Conservation (phyloP, 1,284 basidiomycete species). For the Fistulinella cinereoalba region DNA sequence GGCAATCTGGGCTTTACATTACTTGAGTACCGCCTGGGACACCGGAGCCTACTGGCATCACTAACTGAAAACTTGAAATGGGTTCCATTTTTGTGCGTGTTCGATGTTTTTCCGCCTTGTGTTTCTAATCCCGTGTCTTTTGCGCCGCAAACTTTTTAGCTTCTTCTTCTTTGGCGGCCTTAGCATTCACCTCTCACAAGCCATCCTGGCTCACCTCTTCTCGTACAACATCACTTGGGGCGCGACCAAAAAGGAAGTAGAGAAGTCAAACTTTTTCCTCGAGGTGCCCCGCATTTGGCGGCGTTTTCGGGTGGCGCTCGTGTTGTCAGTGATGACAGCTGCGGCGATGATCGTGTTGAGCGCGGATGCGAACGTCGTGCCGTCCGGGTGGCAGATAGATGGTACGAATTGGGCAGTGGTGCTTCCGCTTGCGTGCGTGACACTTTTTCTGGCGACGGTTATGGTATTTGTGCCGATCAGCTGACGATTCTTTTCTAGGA, state of each 20-base stretch:
- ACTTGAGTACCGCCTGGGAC: slow-evolving; percentile 75
- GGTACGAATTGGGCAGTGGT: slow-evolving; percentile 57
- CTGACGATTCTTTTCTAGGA: slow-evolving; percentile 29
- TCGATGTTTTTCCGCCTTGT: slow-evolving; percentile 20
- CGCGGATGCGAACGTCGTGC: slow-evolving; percentile 41
- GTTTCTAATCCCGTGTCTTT: slow-evolving; percentile 24
- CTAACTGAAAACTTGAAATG: slow-evolving; percentile 67
- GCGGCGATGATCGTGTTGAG: slow-evolving; percentile 56
- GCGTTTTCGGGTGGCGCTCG: slow-evolving; percentile 59
- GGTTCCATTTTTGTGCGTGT: slow-evolving; percentile 74
- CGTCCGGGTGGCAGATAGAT: slow-evolving; percentile 60
- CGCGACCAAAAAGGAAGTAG: slow-evolving; percentile 79
- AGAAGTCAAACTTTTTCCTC: slow-evolving; percentile 82
- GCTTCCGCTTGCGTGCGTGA: slow-evolving; percentile 54
- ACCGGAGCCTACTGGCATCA: slow-evolving; percentile 46
- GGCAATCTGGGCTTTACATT: slow-evolving; percentile 72
- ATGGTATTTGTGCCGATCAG: neutral
- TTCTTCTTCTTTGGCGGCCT: slow-evolving; percentile 85
- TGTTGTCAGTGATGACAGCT: slow-evolving; percentile 48
- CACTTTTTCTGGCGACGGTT: neutral
- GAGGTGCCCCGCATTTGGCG: slow-evolving; percentile 76
- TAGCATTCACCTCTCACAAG: slow-evolving; percentile 68
- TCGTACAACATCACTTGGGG: slow-evolving; percentile 85
- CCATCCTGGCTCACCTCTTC: slow-evolving; percentile 75
- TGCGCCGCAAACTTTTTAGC: slow-evolving; percentile 50